A percentile compares a stretch with the other conserved stretches of the same genome.
Evolutionary conservation across 139 green algal genomes (phyloP).

Genomic region (Ulvella scutata): DNA sequence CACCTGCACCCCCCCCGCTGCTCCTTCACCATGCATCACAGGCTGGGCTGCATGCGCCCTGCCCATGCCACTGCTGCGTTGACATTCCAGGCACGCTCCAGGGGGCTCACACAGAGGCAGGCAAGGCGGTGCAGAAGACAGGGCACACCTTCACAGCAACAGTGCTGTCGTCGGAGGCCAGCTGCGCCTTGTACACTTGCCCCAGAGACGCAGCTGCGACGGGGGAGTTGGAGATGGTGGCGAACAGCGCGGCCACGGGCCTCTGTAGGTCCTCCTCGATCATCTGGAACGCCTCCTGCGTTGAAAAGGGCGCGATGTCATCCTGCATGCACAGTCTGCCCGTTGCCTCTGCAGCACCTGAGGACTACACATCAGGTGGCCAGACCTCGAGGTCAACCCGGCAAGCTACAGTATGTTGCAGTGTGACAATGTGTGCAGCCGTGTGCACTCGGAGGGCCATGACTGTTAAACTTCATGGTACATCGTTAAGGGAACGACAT

Average conservation of each 20-base stretch:
- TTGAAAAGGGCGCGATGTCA: conserved; percentile 62
- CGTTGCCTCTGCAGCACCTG: too few relatives aligned
- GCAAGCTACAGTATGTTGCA: too few relatives aligned
- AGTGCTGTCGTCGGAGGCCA: conserved; percentile 16
- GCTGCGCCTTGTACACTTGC: conserved; percentile 42
- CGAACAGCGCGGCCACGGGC: conserved; percentile 38
- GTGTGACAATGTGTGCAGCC: too few relatives aligned
- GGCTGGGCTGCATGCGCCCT: not conserved
- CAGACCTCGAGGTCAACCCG: too few relatives aligned
- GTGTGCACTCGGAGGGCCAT: too few relatives aligned
- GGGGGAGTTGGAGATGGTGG: conserved; percentile 32
- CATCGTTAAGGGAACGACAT: too few relatives aligned
- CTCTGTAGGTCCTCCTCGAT: conserved; percentile 45
- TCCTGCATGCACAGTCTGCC: too few relatives aligned
- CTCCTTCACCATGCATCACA: not conserved
- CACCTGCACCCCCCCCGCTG: conserved; percentile 42
- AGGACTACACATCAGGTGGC: too few relatives aligned
- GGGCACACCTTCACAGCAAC: conserved; percentile 54
- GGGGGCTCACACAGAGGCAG: not conserved
- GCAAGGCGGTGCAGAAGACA: too few relatives aligned
- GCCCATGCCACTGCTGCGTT: not conserved
- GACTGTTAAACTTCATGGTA: too few relatives aligned
- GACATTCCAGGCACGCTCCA: not conserved
- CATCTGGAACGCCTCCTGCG: conserved; percentile 26
- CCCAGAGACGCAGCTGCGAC: conserved; percentile 73